Evolutionary conservation across 306 rosid genomes (phyloP), one percentile per base, ranked within the genome.

Genomic region (Trifolium subterraneum): DNA sequence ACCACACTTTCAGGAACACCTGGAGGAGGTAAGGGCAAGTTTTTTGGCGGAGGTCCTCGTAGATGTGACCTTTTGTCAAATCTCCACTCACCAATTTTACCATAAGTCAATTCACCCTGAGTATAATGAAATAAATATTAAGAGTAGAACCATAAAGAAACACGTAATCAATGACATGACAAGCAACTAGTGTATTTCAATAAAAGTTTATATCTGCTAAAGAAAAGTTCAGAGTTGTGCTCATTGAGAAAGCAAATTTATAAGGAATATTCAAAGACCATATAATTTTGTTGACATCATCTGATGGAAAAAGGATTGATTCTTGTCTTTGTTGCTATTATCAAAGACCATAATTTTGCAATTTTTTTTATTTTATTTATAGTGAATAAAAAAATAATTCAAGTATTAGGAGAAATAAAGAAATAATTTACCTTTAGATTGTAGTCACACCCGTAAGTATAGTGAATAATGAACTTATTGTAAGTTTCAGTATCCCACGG

Each of bases 1-100:
- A 95, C 99, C 99, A 95, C 99, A 60, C 98, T 95, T 89, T 90
- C 97, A 51, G 99, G 99, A 76, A 90, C 99, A 31, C 98, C 98
- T 0, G 90, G 90, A 59, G 99, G 99, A 65, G 99, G 98, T 80
- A 95, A 79, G 67, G 98, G 41, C 58, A 92, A 79, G 81, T 95
- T 90, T 77, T 65, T 87, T 1, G 99, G 99, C 1, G 86, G 90
- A 52, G 99, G 97, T 74, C 97, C 97, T 71, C 85, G 84, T 33
- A 92, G 85, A 84, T 87, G 84, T 12, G 97, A 90, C 68, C 98
- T 88, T 83, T 95, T 95, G 88, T 95, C 99, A 51, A 95, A 95
- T 85, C 99, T 78, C 98, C 99, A 95, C 81, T 92, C 98, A 22
- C 98, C 99, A 44, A 90, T 73, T 84, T 84, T 88, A 14, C 99